Conservation (phyloP, 169 alveolate genomes). For the Cryptosporidium parvum region DNA sequence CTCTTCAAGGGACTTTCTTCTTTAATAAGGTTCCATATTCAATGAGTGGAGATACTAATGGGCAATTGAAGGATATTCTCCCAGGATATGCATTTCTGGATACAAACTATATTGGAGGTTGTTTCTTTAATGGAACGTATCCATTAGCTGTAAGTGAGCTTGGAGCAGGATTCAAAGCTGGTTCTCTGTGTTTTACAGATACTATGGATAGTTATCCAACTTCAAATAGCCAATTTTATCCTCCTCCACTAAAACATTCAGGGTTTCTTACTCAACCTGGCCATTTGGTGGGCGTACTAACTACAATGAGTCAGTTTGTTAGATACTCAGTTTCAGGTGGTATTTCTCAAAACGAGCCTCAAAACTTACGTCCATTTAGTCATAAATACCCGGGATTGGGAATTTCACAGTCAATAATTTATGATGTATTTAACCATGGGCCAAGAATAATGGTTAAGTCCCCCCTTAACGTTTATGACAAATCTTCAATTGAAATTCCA, state of each 20-base stretch:
- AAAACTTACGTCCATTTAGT: slow-evolving; percentile 15
- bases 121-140: slow-evolving; percentile 59
- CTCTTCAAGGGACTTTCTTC: slow-evolving; percentile 68
- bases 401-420: slow-evolving; percentile 56
- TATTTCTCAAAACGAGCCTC: slow-evolving; percentile 26
- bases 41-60: slow-evolving; percentile 4
- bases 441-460: slow-evolving; percentile 62
- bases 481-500: slow-evolving; percentile 23
- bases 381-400: slow-evolving; percentile 70
- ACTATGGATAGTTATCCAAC: slow-evolving; percentile 50
- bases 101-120: slow-evolving; percentile 70
- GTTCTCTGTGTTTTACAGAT: slow-evolving; percentile 46
- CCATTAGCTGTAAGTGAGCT: slow-evolving; percentile 36
- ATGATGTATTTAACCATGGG: slow-evolving; percentile 28
- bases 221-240: slow-evolving; percentile 53
- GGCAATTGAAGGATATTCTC: slow-evolving; percentile 21
- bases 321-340: slow-evolving; percentile 37
- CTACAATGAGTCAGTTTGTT: slow-evolving; percentile 55
- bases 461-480: slow-evolving; percentile 56
- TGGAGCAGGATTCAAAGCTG: slow-evolving; percentile 58
- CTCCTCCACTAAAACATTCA: slow-evolving; percentile 68
- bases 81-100: slow-evolving; percentile 51
- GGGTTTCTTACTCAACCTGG: slow-evolving; percentile 60
- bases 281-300: slow-evolving; percentile 56
- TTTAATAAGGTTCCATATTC: slow-evolving; percentile 67